Percentiles rank a stretch among this genome's conserved stretches.
phyloP scores from a whole-genome alignment of 2,329 filamentous ascomycete genomes.

The Diaporthe vexans region DNA sequence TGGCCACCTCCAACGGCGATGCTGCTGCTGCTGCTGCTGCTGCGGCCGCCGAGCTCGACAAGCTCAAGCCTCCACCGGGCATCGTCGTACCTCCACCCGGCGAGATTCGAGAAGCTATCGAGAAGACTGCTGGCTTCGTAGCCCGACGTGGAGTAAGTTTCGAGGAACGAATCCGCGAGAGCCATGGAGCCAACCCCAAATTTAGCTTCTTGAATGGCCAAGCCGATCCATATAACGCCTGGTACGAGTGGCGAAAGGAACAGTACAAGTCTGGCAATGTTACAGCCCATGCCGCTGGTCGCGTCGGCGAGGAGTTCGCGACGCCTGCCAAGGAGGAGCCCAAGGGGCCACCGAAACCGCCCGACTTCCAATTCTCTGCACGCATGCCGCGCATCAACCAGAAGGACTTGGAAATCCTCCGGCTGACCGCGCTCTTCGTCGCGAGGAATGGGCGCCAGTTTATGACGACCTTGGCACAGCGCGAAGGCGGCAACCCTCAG shows the following conservation, averaged over 20 bases:
- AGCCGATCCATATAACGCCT: constrained; percentile 87
- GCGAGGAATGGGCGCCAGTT: constrained; percentile 94
- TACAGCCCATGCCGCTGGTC: constrained; percentile 82
- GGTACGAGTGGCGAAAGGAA: constrained; percentile 90
- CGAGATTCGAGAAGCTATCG: constrained; percentile 86
- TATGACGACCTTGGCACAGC: constrained; percentile 89
- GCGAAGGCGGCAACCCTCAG: constrained; percentile 91
- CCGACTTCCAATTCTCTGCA: constrained; percentile 92
- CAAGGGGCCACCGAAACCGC: constrained; percentile 85
- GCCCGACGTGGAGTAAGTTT: constrained; percentile 77
- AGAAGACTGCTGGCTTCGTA: constrained; percentile 96
- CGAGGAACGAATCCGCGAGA: constrained; percentile 87
- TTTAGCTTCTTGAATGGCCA: constrained; percentile 89
- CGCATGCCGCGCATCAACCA: constrained; percentile 98
- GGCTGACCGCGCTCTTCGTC: constrained; percentile 89
- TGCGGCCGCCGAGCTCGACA: constrained; percentile 67
- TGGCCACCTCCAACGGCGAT: constrained; percentile 66
- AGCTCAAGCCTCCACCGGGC: constrained; percentile 83
- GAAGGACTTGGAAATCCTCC: constrained; percentile 83
- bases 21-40: constrained; percentile 61
- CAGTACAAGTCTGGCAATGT: constrained; percentile 90
- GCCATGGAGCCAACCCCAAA: constrained; percentile 87
- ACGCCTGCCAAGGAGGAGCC: constrained; percentile 73
- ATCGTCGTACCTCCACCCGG: constrained; percentile 88
- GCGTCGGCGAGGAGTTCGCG: constrained; percentile 72